These are phyloP conservation scores for Dicorynia guianensis DNA, from an alignment of 306 rosid species.

Conservation along the genomic window DNA sequence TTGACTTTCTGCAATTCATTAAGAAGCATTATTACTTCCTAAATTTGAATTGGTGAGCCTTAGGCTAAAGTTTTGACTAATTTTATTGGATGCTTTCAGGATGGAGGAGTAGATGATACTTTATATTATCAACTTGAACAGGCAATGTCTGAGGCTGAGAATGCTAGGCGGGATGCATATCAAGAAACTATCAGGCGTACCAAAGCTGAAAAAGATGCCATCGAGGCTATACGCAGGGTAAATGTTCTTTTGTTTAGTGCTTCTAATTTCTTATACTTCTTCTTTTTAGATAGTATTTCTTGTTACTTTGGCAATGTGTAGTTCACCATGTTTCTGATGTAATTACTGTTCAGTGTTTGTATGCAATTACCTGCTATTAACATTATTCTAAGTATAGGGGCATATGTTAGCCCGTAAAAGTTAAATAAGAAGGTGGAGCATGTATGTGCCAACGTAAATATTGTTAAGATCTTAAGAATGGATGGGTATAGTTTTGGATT, in stretches of 20 bases:
- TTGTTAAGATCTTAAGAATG: conserved; percentile 23
- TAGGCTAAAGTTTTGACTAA: conserved; percentile 25
- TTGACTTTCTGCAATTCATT: conserved; percentile 33
- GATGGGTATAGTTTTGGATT: conserved; percentile 10
- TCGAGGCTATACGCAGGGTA: conserved; percentile 80
- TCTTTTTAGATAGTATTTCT: background rate
- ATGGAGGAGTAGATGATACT: conserved; percentile 62
- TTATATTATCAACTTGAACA: conserved; percentile 74
- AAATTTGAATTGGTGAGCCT: background rate
- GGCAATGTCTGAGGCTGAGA: conserved; percentile 71
- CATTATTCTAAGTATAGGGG: conserved; percentile 20
- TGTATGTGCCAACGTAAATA: background rate
- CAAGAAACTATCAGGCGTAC: conserved; percentile 70
- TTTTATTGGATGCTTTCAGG: conserved; percentile 62
- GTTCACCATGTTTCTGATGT: conserved; percentile 30
- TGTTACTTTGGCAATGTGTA: background rate
- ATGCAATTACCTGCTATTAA: background rate
- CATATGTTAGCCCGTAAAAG: background rate
- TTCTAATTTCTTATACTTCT: background rate
- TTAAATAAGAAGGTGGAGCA: conserved; percentile 8
- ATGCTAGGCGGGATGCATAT: conserved; percentile 72
- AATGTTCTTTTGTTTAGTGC: conserved; percentile 15
- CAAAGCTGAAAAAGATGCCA: conserved; percentile 83
- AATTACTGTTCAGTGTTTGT: conserved; percentile 17
- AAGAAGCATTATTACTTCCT: conserved; percentile 26